Percentiles rank a stretch among this genome's conserved stretches.
phyloP scores from a whole-genome alignment of 805 yeast species.

The Ogataea ganodermae region DNA sequence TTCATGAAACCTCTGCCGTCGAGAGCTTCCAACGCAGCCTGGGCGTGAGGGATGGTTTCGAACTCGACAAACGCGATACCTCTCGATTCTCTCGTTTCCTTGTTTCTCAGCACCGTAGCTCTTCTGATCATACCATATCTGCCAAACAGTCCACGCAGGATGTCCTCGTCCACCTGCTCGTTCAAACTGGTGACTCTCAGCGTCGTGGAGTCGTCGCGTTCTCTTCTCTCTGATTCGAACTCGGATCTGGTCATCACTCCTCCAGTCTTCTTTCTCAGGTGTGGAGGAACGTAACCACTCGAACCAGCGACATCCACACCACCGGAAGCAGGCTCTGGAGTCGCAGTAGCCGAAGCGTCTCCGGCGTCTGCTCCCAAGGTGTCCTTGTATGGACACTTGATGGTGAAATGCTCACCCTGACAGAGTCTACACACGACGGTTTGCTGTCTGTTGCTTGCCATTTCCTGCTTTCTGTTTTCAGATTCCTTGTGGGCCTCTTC shows the following conservation, averaged over 20 bases:
- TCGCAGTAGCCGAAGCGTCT: constrained; percentile 20
- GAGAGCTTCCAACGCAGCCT: constrained; percentile 70
- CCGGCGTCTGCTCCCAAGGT: constrained; percentile 57
- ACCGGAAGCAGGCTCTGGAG: constrained; percentile 22
- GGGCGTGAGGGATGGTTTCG: constrained; percentile 66
- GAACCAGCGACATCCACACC: constrained; percentile 19
- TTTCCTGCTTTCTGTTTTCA: constrained; percentile 48
- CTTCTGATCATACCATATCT: constrained; percentile 70
- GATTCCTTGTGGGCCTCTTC: constrained; percentile 74
- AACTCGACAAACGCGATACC: constrained; percentile 95
- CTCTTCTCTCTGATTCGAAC: constrained; percentile 42
- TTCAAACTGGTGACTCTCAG: constrained; percentile 90
- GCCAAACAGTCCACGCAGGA: constrained; percentile 71
- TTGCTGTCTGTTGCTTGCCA: constrained; percentile 56
- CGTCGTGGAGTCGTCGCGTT: constrained; percentile 83
- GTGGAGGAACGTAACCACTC: constrained; percentile 64
- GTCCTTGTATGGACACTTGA: constrained; percentile 94
- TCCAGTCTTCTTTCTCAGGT: constrained; percentile 46
- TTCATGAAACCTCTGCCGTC: constrained; percentile 93
- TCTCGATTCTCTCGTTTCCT: constrained; percentile 90
- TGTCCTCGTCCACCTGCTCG: constrained; percentile 78
- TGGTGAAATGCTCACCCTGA: constrained; percentile 91
- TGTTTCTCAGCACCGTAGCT: constrained; percentile 82
- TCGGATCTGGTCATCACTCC: constrained; percentile 32
- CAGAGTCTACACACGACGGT: constrained; percentile 79